phyloP scores from a whole-genome alignment of 108 stramenopile genomes.

The Parietichytrium sp. region DNA sequence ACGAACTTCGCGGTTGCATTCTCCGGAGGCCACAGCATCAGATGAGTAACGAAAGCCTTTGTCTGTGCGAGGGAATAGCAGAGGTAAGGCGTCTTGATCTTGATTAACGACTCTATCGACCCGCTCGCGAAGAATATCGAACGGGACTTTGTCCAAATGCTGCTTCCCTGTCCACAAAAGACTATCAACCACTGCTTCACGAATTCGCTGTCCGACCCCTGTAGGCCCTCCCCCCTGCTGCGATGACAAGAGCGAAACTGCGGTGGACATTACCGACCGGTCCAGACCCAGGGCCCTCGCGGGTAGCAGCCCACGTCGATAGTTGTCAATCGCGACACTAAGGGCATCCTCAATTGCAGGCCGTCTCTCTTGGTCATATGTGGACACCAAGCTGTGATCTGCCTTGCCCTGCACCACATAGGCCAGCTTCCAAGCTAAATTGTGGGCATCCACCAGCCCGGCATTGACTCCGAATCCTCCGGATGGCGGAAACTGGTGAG shows the following conservation, averaged over 20 bases:
- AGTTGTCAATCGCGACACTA: slow-evolving; percentile 28
- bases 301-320: slow-evolving; percentile 3
- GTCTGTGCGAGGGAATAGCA: slow-evolving; percentile 18
- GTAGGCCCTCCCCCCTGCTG: background rate
- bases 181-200: no score
- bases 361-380: slow-evolving; percentile 48
- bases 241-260: background rate
- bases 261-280: background rate
- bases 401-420: slow-evolving; percentile 40
- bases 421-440: slow-evolving; percentile 64
- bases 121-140: background rate
- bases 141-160: background rate
- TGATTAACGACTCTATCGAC: background rate
- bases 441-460: slow-evolving; percentile 62
- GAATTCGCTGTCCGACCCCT: no score
- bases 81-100: background rate
- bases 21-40: background rate
- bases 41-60: background rate
- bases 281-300: slow-evolving; percentile 24
- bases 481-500: slow-evolving; percentile 64
- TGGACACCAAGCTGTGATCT: slow-evolving; percentile 18
- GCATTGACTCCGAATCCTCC: slow-evolving; percentile 66
- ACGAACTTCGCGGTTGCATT: no score
- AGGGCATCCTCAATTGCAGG: background rate
- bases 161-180: slow-evolving; percentile 28